Evolutionary conservation across 1,284 basidiomycete species (phyloP), one percentile per base, ranked within the genome.

Genomic region (Cryptococcus amylolentus): DNA sequence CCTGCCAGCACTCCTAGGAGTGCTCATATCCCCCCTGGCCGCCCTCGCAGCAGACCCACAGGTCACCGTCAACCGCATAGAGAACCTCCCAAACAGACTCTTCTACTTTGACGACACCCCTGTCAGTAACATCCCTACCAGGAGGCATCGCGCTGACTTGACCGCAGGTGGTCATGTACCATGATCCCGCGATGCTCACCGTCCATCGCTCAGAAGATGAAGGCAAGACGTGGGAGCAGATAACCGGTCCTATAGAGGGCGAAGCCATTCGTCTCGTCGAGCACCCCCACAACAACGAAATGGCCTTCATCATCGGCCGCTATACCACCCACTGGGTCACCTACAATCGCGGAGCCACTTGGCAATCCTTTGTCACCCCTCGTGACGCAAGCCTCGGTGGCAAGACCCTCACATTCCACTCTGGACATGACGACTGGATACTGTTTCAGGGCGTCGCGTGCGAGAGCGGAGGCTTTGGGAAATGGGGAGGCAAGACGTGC

Each of bases 21-120:
- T 62, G 38, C 20, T 64, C 4, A 37, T 65, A 3, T 40, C 53
- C 0, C 57, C 65, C 14, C 40, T 58, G 26, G n/a, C 47, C 7
- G 65, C 47, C 2, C 23, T 41, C 1, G 73, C 71, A 1, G 69
- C 53, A 8, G 66, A 73, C 20, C 81, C 81, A 41, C 64, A 69
- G 27, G 77, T 81, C 4, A 61, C 70, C 6, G 62, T 79, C n/a
- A 79, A 76, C 6, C 65, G 77, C 26, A 80, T 84, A 56, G 71
- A 78, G 39, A 88, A 89, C 73, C 78, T 90, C n/a, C 93, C 94
- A 0, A 82, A 83, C n/a, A 81, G 84, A 64, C 76, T 97, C 52
- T 88, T 89, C 80, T 97, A 93, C 82, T 95, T 98, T 78, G 89
- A 95, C 64, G 94, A 96, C 78, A 87, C 89, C 6, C 77, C 86